phyloP scores from a whole-genome alignment of 306 rosid species.

The Clitoria ternatea region DNA sequence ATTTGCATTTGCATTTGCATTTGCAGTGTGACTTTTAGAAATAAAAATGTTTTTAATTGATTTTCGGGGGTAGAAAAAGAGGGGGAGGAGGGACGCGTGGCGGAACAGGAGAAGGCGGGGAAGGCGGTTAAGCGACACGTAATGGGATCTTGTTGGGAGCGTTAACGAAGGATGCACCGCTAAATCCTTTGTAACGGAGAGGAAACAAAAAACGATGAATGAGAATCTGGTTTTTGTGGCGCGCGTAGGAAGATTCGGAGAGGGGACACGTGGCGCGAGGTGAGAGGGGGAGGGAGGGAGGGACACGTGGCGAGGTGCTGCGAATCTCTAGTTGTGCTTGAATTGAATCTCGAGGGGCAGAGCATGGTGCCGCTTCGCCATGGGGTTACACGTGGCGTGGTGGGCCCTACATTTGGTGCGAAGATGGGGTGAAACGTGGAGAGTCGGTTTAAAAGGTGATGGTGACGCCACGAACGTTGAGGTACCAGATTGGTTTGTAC shows the following conservation, averaged over 20 bases:
- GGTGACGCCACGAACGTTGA: neutral
- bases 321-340: neutral
- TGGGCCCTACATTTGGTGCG: neutral
- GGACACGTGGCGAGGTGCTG: neutral
- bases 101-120: neutral
- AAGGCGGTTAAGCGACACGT: constrained; percentile 39
- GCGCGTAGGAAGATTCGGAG: neutral
- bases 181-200: constrained; percentile 8
- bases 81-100: constrained; percentile 31
- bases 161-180: constrained; percentile 28
- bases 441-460: neutral
- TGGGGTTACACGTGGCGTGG: neutral
- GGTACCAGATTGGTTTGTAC: neutral
- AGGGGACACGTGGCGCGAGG: neutral
- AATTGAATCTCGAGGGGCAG: neutral
- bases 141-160: neutral
- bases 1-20: no score
- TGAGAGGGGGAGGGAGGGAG: neutral
- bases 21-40: no score
- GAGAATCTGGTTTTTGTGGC: neutral
- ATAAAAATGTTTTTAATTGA: no score
- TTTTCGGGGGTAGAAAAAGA: neutral
- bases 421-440: neutral
- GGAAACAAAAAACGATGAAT: constrained; percentile 2
- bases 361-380: neutral